Base-by-base conservation (phyloP, 371 early-diverging fungal species). In the Lichtheimia corymbifera region DNA sequence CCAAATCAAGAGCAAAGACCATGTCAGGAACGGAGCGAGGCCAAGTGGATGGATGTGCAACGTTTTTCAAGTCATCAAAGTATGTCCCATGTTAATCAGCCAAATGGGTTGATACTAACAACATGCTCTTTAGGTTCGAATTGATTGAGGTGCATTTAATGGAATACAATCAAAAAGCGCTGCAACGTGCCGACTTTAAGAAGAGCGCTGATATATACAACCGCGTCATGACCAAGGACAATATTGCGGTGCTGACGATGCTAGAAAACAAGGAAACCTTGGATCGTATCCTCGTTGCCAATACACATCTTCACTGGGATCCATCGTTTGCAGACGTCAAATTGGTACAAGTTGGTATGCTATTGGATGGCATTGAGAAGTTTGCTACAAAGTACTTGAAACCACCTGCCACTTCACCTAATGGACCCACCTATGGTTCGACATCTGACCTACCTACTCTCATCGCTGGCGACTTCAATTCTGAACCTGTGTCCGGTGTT, bases 401-500 rank as follows among this genome's bases (percentile, higher is more conserved):
- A n/a, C 60, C 75, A 53, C 55, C 79, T 14, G 44, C 70, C 24
- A 52, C 72, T 50, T 58, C 66, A 5, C 55, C 53, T 5, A 17
- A 49, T 15, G 60, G 56, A 25, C 70, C 66, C 30, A 64, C 50
- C 17, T 70, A 59, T 66, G 65, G 69, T 24, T 67, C 75, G 2
- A 63, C 53, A 51, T 59, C 72, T 62, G 73, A 83, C 27, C 52
- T 92, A 15, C 89, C 92, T 2, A 79, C 87, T 0, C 58, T 98
- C 14, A 77, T 97, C 15, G 89, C 92, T 61, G 99, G 99, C 41
- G 99, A 99, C 80, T 97, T 98, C 75, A 99, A 99, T 75, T 97
- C 98, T 14, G 77, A 89, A 4, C 93, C 94, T 3, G 83, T 87
- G 44, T 95, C 96, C 5, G 96, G 96, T 12, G 97, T 99, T 0